Base-by-base conservation (phyloP, 768 basidiomycete species). In the Rhodotorula toruloides region DNA sequence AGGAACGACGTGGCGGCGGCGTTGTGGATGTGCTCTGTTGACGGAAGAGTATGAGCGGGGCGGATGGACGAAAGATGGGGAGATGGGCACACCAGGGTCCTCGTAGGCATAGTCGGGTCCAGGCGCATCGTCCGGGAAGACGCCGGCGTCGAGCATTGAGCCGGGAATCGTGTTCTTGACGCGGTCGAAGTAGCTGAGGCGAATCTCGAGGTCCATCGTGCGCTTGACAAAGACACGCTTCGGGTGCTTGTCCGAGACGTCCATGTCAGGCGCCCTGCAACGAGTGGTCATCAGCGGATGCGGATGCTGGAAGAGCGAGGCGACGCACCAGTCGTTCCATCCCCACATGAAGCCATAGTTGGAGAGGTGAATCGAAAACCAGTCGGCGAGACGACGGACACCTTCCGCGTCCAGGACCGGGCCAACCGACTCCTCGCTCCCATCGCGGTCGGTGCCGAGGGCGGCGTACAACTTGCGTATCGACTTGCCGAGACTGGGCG, bases 281-380 rank as follows among this genome's bases (percentile, higher is more conserved):
- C 27, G 34, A 34, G 39, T 1, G 39, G 16, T 5, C 44, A 53
- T 58, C 8, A 2, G 14, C 5, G 6, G 11, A 59, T 2, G 22
- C 21, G 4, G 19, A 10, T 21, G 8, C 31, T 27, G 44, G 43
- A 5, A 17, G 37, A 57, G 34, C 36, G 25, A 10, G 25, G 32
- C 22, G 10, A 78, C 86, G 50, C 57, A 92, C 94, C 96, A 99
- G 82, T 98, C 96, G 74, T 91, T 93, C 96, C 96, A 99, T 21
- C 96, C 91, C 96, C 96, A 98, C 74, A 87, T 86, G 79, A 97
- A 99, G 32, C 87, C 87, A 77, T 97, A 99, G 79, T 99, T 99
- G 71, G 90, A 93, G 86, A 99, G 87, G 74, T 99, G 96, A 4
- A 89, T 82, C 4, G 90, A 83, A 72, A 98, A 96, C 96, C 96